phyloP scores from a whole-genome alignment of 371 early-diverging fungal species.

The Paraphysoderma sedebokerense region DNA sequence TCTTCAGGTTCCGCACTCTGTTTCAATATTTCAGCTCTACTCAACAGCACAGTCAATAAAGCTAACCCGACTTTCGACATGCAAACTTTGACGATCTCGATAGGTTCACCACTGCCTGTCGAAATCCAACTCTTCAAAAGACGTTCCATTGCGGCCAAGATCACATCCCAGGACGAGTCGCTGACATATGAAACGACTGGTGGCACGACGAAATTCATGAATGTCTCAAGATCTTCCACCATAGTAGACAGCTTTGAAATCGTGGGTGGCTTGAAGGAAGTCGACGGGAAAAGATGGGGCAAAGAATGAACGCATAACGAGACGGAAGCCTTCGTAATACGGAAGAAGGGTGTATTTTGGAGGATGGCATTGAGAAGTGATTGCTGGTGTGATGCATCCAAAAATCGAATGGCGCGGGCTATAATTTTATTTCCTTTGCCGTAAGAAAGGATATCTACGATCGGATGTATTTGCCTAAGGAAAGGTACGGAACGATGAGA shows the following conservation, averaged over 20 bases:
- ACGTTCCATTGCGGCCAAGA: slow-evolving; percentile 54
- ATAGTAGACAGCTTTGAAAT: slow-evolving; percentile 20
- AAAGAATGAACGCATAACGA: slow-evolving; percentile 27
- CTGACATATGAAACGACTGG: slow-evolving; percentile 56
- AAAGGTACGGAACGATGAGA: too few relatives aligned
- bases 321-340: slow-evolving; percentile 44
- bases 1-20: slow-evolving; percentile 49
- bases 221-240: slow-evolving; percentile 47
- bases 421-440: slow-evolving; percentile 73
- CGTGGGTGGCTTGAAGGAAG: slow-evolving; percentile 4
- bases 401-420: slow-evolving; percentile 57
- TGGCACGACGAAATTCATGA: slow-evolving; percentile 67
- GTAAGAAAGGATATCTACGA: slow-evolving; percentile 27
- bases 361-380: slow-evolving; percentile 62
- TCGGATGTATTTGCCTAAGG: too few relatives aligned
- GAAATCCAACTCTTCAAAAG: too few relatives aligned
- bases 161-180: slow-evolving; percentile 61
- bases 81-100: slow-evolving; percentile 62
- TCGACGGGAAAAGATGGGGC: not conserved
- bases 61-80: slow-evolving; percentile 49
- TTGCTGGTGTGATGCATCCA: slow-evolving; percentile 13
- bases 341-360: slow-evolving; percentile 34
- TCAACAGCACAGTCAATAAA: slow-evolving; percentile 72
- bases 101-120: too few relatives aligned
- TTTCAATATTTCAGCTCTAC: slow-evolving; percentile 73